Percentiles rank a stretch among this genome's conserved stretches.
Evolutionary conservation across 2,329 filamentous ascomycete species (phyloP).

Genomic region (Whalleya microplaca): DNA sequence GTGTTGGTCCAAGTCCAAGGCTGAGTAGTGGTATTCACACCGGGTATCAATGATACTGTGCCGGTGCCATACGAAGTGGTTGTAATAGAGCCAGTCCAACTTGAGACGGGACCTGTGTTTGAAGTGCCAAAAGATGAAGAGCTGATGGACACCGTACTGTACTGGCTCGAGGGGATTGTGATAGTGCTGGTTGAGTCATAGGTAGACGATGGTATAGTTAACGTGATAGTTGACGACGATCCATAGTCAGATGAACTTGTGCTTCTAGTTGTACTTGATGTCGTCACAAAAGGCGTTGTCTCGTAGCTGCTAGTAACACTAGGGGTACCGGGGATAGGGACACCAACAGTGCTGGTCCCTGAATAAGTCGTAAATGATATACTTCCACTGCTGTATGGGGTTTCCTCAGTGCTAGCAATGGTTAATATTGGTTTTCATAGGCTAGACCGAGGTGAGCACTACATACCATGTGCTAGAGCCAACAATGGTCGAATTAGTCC

Average conservation of each 20-base stretch:
- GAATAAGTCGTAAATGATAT: neutral
- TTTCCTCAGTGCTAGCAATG: constrained; percentile 14
- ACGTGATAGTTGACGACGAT: neutral
- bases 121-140: constrained; percentile 13
- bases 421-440: constrained; percentile 4
- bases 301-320: neutral
- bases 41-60: constrained; percentile 6
- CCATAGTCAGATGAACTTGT: neutral
- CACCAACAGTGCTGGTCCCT: neutral
- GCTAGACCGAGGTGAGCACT: neutral
- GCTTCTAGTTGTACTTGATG: neutral
- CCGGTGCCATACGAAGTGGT: neutral
- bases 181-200: neutral
- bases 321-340: neutral
- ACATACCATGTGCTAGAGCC: constrained; percentile 19
- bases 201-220: neutral
- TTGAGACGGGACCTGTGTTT: constrained; percentile 5
- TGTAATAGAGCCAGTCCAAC: neutral
- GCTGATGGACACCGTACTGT: neutral
- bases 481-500: neutral
- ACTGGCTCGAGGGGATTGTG: neutral
- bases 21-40: constrained; percentile 17
- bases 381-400: constrained; percentile 1
- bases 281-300: neutral
- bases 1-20: constrained; percentile 24